Evolutionary conservation across 305 asterid genomes (phyloP).

Genomic region (Fraxinus angustifolia): DNA sequence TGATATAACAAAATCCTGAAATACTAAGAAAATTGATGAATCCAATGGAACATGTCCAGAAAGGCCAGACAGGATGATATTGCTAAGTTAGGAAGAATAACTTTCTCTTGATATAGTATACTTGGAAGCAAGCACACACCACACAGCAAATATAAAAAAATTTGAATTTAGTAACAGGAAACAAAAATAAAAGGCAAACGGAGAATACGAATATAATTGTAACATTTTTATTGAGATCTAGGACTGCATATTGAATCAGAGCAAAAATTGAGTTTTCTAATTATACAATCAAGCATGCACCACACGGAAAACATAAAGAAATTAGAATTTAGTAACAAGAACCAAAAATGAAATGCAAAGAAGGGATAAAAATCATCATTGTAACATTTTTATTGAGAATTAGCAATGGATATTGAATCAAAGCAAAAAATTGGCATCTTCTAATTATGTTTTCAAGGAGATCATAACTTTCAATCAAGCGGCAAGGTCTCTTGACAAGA

Average conservation of each 20-base stretch:
- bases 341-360: not conserved
- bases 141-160: not conserved
- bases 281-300: slow-evolving; percentile 3
- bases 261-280: not conserved
- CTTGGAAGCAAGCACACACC: not conserved
- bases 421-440: not conserved
- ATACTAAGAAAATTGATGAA: not conserved
- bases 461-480: not conserved
- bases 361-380: not conserved
- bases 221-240: not conserved
- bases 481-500: not conserved
- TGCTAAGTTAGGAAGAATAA: not conserved
- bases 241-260: not conserved
- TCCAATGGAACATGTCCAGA: not conserved
- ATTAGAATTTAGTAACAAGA: not conserved
- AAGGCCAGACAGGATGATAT: not conserved
- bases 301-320: not conserved
- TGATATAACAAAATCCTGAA: not conserved
- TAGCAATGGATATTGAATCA: not conserved
- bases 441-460: not conserved
- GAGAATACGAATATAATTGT: not conserved
- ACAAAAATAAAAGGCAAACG: not conserved
- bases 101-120: not conserved
- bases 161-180: not conserved
- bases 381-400: not conserved